Conservation (phyloP, 176 grass and related monocot genomes). For the Aegilops bicornis region DNA sequence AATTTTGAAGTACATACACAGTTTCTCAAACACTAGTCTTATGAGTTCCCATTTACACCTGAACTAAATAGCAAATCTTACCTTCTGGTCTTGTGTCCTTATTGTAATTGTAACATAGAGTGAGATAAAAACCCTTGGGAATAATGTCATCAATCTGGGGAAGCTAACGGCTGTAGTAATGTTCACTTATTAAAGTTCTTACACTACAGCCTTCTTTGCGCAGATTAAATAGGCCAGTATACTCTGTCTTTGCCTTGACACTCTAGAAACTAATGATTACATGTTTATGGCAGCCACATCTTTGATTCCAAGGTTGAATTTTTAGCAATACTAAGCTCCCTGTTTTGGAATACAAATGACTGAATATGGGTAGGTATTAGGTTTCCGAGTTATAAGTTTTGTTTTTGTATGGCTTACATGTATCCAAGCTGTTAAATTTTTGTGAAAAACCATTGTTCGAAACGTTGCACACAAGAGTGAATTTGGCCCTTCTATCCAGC, state of each 20-base stretch:
- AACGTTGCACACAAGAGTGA: neutral
- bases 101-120: conserved; percentile 19
- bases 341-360: conserved; percentile 1
- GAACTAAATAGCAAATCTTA: conserved; percentile 15
- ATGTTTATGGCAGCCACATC: neutral
- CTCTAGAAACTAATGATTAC: neutral
- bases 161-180: neutral
- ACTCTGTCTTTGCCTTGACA: neutral
- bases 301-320: neutral
- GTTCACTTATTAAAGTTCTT: neutral
- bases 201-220: neutral
- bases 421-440: neutral
- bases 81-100: conserved; percentile 8
- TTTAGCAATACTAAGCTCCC: neutral
- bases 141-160: conserved; percentile 15
- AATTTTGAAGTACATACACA: conserved; percentile 4
- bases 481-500: neutral
- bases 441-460: neutral
- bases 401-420: neutral
- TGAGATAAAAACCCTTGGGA: conserved; percentile 4
- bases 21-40: neutral
- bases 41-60: neutral
- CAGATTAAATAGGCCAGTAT: neutral
- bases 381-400: neutral
- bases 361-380: neutral